A percentile compares a stretch with the other conserved stretches of the same genome.
Evolutionary conservation across 805 yeast species (phyloP).

Genomic region (Wickerhamia fluorescens): DNA sequence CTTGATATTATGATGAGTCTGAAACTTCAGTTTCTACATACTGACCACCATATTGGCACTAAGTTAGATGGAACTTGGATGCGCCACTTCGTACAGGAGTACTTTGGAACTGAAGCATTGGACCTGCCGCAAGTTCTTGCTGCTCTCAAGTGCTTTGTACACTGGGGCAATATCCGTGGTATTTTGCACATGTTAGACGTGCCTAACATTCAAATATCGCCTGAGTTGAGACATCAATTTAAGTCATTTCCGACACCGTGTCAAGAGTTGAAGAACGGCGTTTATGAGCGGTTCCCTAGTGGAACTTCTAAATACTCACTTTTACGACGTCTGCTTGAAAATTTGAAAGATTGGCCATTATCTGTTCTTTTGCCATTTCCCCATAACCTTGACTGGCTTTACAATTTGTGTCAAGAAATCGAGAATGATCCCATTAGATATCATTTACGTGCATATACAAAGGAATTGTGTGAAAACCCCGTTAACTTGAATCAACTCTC

Average conservation of each 20-base stretch:
- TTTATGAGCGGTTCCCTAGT: conserved; percentile 43
- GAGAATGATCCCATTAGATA: conserved; percentile 42
- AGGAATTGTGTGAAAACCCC: conserved; percentile 25
- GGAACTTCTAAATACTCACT: conserved; percentile 45
- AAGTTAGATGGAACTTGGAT: conserved; percentile 40
- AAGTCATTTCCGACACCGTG: conserved; percentile 36
- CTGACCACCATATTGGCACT: conserved; percentile 51
- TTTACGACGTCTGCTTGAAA: conserved; percentile 31
- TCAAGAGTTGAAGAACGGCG: conserved; percentile 30
- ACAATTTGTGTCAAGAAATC: conserved; percentile 36
- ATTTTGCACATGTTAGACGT: conserved; percentile 35
- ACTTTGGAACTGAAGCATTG: conserved; percentile 35
- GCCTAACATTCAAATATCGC: conserved; percentile 28
- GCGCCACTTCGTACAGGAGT: conserved; percentile 28
- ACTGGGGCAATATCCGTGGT: conserved; percentile 50
- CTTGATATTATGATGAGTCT: conserved; percentile 37
- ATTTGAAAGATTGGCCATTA: conserved; percentile 29
- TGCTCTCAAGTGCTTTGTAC: conserved; percentile 45
- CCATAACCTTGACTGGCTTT: conserved; percentile 22
- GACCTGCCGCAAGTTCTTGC: conserved; percentile 36
- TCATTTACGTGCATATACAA: conserved; percentile 37
- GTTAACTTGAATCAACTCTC: conserved; percentile 28
- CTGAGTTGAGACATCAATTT: conserved; percentile 23
- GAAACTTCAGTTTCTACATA: conserved; percentile 46
- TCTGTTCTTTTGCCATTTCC: conserved; percentile 36